Percentiles rank a stretch among this genome's conserved stretches.
Conservation (phyloP, 2,329 filamentous ascomycete genomes). For the Pyrenophora seminiperda region DNA sequence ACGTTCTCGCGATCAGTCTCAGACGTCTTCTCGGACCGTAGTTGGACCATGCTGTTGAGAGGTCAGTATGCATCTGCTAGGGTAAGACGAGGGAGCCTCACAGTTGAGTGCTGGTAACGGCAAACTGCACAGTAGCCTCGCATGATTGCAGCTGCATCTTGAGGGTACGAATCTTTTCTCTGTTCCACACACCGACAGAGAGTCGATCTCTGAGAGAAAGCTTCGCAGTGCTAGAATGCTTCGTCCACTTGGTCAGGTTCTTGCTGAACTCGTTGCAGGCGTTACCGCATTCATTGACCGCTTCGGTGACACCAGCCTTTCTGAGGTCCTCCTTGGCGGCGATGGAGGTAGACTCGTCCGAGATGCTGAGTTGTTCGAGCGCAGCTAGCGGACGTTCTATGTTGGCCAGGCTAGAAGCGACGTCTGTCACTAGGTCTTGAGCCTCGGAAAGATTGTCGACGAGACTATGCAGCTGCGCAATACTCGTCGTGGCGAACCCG, state of each 20-base stretch:
- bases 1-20: background rate
- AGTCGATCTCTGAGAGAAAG: constrained; percentile 14
- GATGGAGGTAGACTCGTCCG: constrained; percentile 4
- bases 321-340: constrained; percentile 13
- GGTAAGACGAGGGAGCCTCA: constrained; percentile 3
- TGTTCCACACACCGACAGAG: constrained; percentile 18
- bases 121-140: constrained; percentile 17
- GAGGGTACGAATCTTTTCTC: constrained; percentile 18
- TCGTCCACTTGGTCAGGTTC: constrained; percentile 19
- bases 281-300: constrained; percentile 17
- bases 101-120: constrained; percentile 18
- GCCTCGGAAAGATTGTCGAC: constrained; percentile 16
- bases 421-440: constrained; percentile 13
- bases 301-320: constrained; percentile 19
- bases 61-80: background rate
- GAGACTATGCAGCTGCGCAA: constrained; percentile 13
- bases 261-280: constrained; percentile 16
- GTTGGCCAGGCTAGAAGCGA: constrained; percentile 8
- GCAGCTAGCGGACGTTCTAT: constrained; percentile 18
- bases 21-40: constrained; percentile 11
- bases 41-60: constrained; percentile 10
- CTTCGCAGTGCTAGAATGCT: constrained; percentile 15
- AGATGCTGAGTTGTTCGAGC: constrained; percentile 12
- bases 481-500: constrained; percentile 5
- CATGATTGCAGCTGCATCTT: constrained; percentile 13